A percentile compares a stretch with the other conserved stretches of the same genome.
Evolutionary conservation across 2,329 filamentous ascomycete species (phyloP).

Genomic region (Penicillium paneum): DNA sequence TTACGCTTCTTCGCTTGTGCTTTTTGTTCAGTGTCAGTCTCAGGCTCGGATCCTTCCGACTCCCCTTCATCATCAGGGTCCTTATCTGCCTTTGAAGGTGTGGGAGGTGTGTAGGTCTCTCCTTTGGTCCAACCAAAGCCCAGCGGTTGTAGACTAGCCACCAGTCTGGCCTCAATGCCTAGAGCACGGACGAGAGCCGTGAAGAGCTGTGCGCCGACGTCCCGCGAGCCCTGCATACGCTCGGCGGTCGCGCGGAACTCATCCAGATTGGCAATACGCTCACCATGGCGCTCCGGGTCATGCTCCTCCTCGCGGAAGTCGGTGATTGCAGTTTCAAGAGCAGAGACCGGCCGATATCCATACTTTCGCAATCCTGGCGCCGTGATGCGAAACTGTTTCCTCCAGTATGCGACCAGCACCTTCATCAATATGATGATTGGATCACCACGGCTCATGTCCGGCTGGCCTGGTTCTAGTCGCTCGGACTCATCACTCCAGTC

Average conservation of each 20-base stretch:
- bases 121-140: conserved; percentile 88
- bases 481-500: conserved; percentile 73
- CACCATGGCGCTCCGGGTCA: conserved; percentile 68
- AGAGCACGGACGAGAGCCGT: conserved; percentile 77
- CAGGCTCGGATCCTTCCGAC: conserved; percentile 18
- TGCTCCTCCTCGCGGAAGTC: conserved; percentile 63
- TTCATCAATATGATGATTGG: conserved; percentile 75
- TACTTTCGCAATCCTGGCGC: conserved; percentile 80
- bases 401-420: conserved; percentile 81
- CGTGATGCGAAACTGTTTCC: conserved; percentile 72
- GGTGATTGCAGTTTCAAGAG: conserved; percentile 69
- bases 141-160: conserved; percentile 78
- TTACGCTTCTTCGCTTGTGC: conserved; percentile 41
- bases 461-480: conserved; percentile 64
- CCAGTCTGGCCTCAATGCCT: conserved; percentile 76
- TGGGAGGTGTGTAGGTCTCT: conserved; percentile 65
- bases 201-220: conserved; percentile 85
- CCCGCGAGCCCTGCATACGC: conserved; percentile 73
- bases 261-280: conserved; percentile 64
- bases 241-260: conserved; percentile 69
- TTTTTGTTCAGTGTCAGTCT: conserved; percentile 23
- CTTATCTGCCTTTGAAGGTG: conserved; percentile 34
- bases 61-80: conserved; percentile 3
- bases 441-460: conserved; percentile 79
- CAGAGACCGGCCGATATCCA: conserved; percentile 78